Base-by-base conservation (phyloP, 768 basidiomycete genomes). In the Mycena venus region DNA sequence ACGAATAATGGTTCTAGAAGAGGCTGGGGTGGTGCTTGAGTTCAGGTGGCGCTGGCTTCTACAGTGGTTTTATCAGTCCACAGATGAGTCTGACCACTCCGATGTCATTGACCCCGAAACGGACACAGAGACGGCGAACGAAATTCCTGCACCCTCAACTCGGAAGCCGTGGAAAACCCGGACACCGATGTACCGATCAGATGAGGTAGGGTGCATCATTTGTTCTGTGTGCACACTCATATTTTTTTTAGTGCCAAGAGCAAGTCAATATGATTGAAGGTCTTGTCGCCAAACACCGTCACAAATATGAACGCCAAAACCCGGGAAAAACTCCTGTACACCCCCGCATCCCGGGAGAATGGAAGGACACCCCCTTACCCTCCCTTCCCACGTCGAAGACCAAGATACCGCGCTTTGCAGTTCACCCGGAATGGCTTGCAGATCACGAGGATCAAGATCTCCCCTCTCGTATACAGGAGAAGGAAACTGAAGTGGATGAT, bases 71-170 rank as follows among this genome's bases (percentile, higher is more conserved):
- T 68, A 68, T 36, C 66, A 68, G 21, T 68, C 66, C 7, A 68
- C 55, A 0, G 66, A 68, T 25, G 66, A 68, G 31, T 68, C 55
- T 11, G 55, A 68, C 19, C 21, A 44, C 3, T 44, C 66, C 11
- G 66, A 68, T 11, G 55, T 68, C 2, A 10, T 68, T 8, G 66
- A 68, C 19, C 53, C 66, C 8, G 53, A 67, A 7, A 66, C 63
- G 0, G 64, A 66, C 5, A 66, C 64, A 4, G 64, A 66, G 51
- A 6, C 11, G 2, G 8, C 31, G 8, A 19, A 3, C 2, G 64
- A 66, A 14, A 31, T 66, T 27, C 49, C 44, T 2, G 64, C 23
- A 1, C 11, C 3, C 4, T 38, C 64, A 4, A 66, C 64, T 2
- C 64, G 49, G 1, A 66, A 66, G 21, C 64, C 64, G 6, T 66